phyloP scores from a whole-genome alignment of 305 asterid species.

The Rubia balearica region DNA sequence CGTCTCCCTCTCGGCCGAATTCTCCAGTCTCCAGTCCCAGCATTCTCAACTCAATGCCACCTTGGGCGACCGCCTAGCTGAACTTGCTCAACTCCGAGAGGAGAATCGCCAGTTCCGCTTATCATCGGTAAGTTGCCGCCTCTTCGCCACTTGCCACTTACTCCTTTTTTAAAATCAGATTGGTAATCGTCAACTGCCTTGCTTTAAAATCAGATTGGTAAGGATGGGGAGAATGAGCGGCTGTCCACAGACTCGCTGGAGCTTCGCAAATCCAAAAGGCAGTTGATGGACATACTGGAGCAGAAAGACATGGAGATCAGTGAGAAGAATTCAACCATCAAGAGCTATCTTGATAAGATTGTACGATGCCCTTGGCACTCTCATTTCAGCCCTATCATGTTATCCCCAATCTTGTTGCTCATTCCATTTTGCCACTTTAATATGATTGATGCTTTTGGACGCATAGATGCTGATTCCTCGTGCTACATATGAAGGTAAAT shows the following conservation, averaged over 20 bases:
- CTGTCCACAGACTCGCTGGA: slow-evolving; percentile 54
- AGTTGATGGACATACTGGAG: slow-evolving; percentile 78
- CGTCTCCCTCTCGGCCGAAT: slow-evolving; percentile 53
- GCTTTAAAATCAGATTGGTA: slow-evolving; percentile 38
- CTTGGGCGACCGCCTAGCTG: slow-evolving; percentile 43
- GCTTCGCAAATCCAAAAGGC: slow-evolving; percentile 76
- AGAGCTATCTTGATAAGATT: slow-evolving; percentile 84
- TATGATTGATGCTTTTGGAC: neutral
- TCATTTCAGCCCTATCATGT: too few species aligned
- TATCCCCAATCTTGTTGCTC: too few species aligned
- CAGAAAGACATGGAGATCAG: slow-evolving; percentile 65
- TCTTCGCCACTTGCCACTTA: neutral
- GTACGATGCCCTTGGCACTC: slow-evolving; percentile 24
- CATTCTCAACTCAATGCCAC: slow-evolving; percentile 38
- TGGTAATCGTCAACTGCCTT: too few species aligned
- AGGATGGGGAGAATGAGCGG: slow-evolving; percentile 79
- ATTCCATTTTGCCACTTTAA: too few species aligned
- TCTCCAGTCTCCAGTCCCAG: slow-evolving; percentile 47
- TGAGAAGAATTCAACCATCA: slow-evolving; percentile 70
- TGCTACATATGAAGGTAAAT: slow-evolving; percentile 38
- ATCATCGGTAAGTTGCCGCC: slow-evolving; percentile 43
- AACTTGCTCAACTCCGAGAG: slow-evolving; percentile 41
- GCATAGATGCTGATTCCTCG: neutral
- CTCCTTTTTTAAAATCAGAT: neutral
- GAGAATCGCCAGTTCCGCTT: slow-evolving; percentile 54